A percentile compares a stretch with the other conserved stretches of the same genome.
These are phyloP conservation scores for Wickerhamomyces ciferrii DNA, from an alignment of 805 yeast genomes.

Conservation along the genomic window DNA sequence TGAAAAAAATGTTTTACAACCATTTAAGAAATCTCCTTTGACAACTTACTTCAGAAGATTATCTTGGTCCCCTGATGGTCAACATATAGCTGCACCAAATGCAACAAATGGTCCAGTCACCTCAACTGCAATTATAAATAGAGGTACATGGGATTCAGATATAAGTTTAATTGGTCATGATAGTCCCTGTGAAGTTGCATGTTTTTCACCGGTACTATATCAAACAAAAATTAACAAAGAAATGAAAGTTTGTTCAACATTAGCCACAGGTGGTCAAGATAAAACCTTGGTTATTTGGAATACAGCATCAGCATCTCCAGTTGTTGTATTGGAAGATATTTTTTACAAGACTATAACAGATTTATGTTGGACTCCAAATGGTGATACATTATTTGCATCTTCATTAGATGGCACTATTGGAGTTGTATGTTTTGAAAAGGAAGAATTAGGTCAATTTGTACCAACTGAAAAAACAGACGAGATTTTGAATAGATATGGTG, in stretches of 20 bases:
- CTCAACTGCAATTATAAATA: conserved; percentile 63
- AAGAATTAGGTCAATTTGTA: conserved; percentile 58
- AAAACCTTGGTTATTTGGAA: conserved; percentile 85
- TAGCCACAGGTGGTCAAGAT: conserved; percentile 98
- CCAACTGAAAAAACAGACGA: conserved; percentile 63
- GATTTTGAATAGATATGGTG: conserved; percentile 80
- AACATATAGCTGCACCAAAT: conserved; percentile 79
- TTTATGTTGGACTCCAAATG: conserved; percentile 83
- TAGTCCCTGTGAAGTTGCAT: conserved; percentile 77
- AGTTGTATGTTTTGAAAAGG: conserved; percentile 53
- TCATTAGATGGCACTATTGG: conserved; percentile 84
- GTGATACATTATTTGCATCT: conserved; percentile 64
- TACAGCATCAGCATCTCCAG: conserved; percentile 69
- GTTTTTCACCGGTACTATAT: conserved; percentile 68
- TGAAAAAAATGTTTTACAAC: conserved; percentile 78
- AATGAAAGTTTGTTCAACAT: conserved; percentile 49
- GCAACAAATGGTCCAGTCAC: conserved; percentile 82
- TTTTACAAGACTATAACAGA: conserved; percentile 80
- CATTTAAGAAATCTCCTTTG: conserved; percentile 84
- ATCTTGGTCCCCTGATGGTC: conserved; percentile 93
- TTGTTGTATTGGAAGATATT: conserved; percentile 74
- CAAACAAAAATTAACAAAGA: conserved; percentile 26
- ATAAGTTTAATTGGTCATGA: conserved; percentile 78
- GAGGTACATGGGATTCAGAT: conserved; percentile 79
- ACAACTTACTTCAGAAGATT: conserved; percentile 84